A percentile compares a stretch with the other conserved stretches of the same genome.
phyloP scores from a whole-genome alignment of 768 basidiomycete genomes.

The Rhizopogon roseolus region DNA sequence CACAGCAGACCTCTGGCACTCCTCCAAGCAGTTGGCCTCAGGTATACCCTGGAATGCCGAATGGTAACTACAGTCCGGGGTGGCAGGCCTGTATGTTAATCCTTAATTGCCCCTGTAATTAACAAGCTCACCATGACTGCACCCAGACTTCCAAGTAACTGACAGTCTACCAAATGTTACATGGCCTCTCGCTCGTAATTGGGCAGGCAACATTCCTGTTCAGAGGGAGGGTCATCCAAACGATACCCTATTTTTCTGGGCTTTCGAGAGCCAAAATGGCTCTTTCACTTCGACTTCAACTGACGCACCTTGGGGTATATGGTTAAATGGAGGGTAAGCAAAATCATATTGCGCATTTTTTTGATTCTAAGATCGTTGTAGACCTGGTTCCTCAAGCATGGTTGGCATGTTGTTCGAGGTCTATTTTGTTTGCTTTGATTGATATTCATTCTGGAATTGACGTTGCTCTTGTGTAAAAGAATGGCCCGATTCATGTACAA shows the following conservation, averaged over 20 bases:
- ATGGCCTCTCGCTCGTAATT: slow-evolving; percentile 46
- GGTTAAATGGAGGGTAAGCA: slow-evolving; percentile 67
- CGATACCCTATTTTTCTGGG: slow-evolving; percentile 63
- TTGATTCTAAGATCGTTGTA: slow-evolving; percentile 11
- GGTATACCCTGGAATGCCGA: slow-evolving; percentile 38
- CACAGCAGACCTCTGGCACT: slow-evolving; percentile 14
- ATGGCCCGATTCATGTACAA: slow-evolving; percentile 62
- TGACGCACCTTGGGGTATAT: slow-evolving; percentile 63
- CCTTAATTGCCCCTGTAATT: not conserved
- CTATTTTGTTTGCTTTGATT: slow-evolving; percentile 9
- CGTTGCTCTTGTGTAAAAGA: slow-evolving; percentile 31
- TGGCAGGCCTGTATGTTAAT: slow-evolving; percentile 59
- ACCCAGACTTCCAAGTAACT: slow-evolving; percentile 57
- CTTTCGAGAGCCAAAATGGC: slow-evolving; percentile 50
- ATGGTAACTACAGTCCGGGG: slow-evolving; percentile 43
- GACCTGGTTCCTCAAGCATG: slow-evolving; percentile 70
- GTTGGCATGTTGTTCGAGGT: slow-evolving; percentile 62
- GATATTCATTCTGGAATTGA: not conserved
- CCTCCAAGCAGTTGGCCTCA: slow-evolving; percentile 34
- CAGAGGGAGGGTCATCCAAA: slow-evolving; percentile 56
- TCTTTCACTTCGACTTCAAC: slow-evolving; percentile 45
- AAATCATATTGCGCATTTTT: not conserved
- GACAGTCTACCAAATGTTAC: slow-evolving; percentile 56
- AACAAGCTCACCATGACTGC: not conserved
- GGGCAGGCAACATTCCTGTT: slow-evolving; percentile 62